phyloP scores from a whole-genome alignment of 1,284 basidiomycete genomes.

The Garcileccinum viscosum region DNA sequence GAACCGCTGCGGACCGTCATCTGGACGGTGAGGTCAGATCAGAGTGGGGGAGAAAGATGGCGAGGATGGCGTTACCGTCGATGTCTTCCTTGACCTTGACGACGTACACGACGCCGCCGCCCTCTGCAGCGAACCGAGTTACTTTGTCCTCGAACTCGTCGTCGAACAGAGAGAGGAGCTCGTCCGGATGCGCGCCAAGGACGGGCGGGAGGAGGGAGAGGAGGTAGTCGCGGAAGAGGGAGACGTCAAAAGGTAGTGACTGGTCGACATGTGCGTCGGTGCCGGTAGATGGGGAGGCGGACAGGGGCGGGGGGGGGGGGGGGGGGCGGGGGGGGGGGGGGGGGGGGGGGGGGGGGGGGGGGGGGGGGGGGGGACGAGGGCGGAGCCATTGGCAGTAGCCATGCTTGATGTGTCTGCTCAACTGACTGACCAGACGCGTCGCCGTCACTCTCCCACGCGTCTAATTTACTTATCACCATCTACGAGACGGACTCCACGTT shows the following conservation, averaged over 20 bases:
- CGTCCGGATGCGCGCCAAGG: conserved; percentile 65
- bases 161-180: conserved; percentile 74
- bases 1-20: conserved; percentile 66
- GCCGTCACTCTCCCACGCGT: background rate
- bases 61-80: conserved; percentile 57
- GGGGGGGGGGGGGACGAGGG: background rate
- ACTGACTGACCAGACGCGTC: background rate
- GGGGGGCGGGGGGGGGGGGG: background rate
- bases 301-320: conserved; percentile 33
- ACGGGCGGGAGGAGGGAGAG: conserved; percentile 76
- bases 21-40: conserved; percentile 42
- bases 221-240: conserved; percentile 71
- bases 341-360: no score
- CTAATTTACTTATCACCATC: background rate
- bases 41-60: conserved; percentile 5
- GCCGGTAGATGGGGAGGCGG: conserved; percentile 36
- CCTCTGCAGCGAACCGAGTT: conserved; percentile 74
- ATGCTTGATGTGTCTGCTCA: background rate
- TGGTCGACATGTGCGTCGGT: conserved; percentile 36
- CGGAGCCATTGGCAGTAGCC: background rate
- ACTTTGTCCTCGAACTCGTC: conserved; percentile 78
- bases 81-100: conserved; percentile 76
- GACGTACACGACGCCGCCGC: conserved; percentile 76
- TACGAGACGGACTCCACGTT: no score
- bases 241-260: conserved; percentile 58